Evolutionary conservation across 352 stramenopile species (phyloP), one percentile per base, ranked within the genome.

Genomic region (Pythium grandisporangium): DNA sequence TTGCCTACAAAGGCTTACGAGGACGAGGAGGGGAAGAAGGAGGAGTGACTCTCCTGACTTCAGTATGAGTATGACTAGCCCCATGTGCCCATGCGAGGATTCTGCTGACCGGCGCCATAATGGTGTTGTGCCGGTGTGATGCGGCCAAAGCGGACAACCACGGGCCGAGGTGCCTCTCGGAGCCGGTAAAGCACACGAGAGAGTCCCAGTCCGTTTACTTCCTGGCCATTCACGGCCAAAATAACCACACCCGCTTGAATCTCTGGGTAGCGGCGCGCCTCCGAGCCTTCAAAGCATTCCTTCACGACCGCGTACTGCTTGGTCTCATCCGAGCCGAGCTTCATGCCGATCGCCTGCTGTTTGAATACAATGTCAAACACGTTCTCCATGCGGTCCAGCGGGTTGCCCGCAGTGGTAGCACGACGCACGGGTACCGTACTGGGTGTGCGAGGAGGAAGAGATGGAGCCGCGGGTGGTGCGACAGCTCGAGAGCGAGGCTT

Each of bases 331-430:
- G 66, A 56, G 7, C 70, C 74, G 25, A 91, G 72, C 50, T 88
- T 88, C 68, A 91, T 78, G 6, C 77, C 77, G 51, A 91, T 88
- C 17, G 75, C 57, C 38, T 88, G 76, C 55, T 91, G 74, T 55
- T 84, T 86, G 61, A 91, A 91, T 26, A 91, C 77, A 51, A 91
- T 78, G 45, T 91, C 77, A 33, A 91, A 91, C 11, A 89, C 66
- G 33, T 76, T 78, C 20, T 88, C 70, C 54, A 91, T 74, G 17
- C 66, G 63, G 30, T 89, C 63, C 19, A 84, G 32, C 5, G 48
- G 41, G 5, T 71, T 80, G 8, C 56, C 51, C n/a, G n/a, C n/a
- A n/a, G n/a, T n/a, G 19, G 33, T 38, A 20, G 33, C 33, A 17
- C 20, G 34, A 16, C 34, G 34, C n/a, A 16, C 8, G 10, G 34